These are phyloP conservation scores for barrel medic (Medicago truncatula) DNA, from an alignment of 306 rosid species.

Conservation along the genomic window DNA sequence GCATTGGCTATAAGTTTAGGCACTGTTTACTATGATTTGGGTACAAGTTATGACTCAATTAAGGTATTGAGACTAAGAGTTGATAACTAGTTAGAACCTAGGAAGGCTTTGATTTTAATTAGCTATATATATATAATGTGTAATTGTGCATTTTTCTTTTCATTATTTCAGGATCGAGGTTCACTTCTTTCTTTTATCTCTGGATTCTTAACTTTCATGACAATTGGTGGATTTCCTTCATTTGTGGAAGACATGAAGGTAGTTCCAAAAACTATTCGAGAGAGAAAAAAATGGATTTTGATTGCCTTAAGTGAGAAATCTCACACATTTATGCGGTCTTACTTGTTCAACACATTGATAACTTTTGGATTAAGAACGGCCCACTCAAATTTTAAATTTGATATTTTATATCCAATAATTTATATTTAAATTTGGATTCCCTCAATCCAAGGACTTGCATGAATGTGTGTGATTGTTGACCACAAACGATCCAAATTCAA, in stretches of 20 bases:
- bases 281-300: not conserved
- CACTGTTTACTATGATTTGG: conserved; percentile 53
- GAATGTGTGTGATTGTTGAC: not conserved
- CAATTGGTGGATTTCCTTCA: conserved; percentile 87
- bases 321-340: not conserved
- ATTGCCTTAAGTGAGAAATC: not conserved
- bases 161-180: conserved; percentile 63
- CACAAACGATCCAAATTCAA: not conserved
- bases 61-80: conserved; percentile 42
- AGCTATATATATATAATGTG: not conserved
- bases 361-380: not conserved
- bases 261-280: not conserved
- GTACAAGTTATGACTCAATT: conserved; percentile 40
- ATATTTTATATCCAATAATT: too few species aligned
- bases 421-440: not conserved
- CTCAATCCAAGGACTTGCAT: too few species aligned
- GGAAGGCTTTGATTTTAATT: not conserved
- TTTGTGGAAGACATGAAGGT: conserved; percentile 90
- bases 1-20: conserved; percentile 47
- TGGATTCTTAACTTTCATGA: conserved; percentile 78
- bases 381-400: not conserved
- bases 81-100: not conserved
- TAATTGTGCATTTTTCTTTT: not conserved
- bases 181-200: conserved; percentile 59
- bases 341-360: not conserved